Evolutionary conservation across 2,329 filamentous ascomycete genomes (phyloP).

Genomic region (Myotisia sp.): DNA sequence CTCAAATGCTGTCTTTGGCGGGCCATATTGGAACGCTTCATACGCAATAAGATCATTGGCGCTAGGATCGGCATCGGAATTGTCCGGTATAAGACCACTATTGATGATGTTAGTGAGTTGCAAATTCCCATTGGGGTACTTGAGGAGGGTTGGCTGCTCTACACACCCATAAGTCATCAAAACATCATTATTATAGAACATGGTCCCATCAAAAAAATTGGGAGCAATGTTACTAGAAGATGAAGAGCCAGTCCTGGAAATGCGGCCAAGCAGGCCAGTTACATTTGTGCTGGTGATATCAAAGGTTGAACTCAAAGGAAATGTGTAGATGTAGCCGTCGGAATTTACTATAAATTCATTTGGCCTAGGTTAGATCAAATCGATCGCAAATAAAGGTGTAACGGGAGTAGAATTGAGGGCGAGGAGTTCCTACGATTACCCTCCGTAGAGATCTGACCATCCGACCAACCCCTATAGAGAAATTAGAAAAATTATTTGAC

Average conservation of each 20-base stretch:
- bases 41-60: slow-evolving; percentile 37
- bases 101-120: not conserved
- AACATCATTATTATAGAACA: slow-evolving; percentile 51
- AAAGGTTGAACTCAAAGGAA: slow-evolving; percentile 47
- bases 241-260: slow-evolving; percentile 37
- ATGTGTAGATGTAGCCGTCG: slow-evolving; percentile 33
- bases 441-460: slow-evolving; percentile 26
- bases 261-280: slow-evolving; percentile 36
- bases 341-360: not conserved
- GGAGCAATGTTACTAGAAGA: slow-evolving; percentile 40
- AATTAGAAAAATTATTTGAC: not conserved
- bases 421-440: slow-evolving; percentile 31
- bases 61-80: not conserved
- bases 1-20: slow-evolving; percentile 30
- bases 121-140: too few species aligned
- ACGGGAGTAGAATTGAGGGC: not conserved
- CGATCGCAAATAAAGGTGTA: too few species aligned
- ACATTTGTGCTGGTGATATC: slow-evolving; percentile 37
- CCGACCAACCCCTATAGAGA: slow-evolving; percentile 25
- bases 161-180: slow-evolving; percentile 48
- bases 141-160: not conserved
- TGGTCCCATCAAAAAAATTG: slow-evolving; percentile 47
- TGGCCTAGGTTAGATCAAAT: too few species aligned
- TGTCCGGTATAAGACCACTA: slow-evolving; percentile 34
- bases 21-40: slow-evolving; percentile 39